Evolutionary conservation across 2,329 filamentous ascomycete genomes (phyloP).

Genomic region (Stachybotrys chartarum): DNA sequence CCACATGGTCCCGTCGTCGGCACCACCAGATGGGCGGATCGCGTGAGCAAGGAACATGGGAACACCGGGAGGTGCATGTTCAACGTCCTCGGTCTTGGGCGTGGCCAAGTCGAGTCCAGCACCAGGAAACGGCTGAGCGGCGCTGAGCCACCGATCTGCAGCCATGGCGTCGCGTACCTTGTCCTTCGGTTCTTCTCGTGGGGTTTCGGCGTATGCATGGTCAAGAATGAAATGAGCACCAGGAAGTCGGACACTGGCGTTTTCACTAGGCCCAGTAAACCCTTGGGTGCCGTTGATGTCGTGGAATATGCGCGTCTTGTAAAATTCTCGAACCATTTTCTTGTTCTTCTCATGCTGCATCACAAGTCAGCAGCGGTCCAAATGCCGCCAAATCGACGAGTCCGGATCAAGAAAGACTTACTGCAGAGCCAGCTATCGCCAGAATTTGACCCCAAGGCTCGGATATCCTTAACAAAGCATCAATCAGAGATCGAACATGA

Average conservation of each 20-base stretch:
- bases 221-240: constrained; percentile 19
- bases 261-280: neutral
- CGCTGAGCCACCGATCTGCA: constrained; percentile 12
- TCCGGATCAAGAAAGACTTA: neutral
- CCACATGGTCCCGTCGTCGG: constrained; percentile 8
- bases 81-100: constrained; percentile 8
- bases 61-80: constrained; percentile 16
- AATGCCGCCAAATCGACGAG: neutral
- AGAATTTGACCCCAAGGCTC: constrained; percentile 23
- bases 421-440: constrained; percentile 1
- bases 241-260: constrained; percentile 9
- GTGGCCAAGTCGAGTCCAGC: neutral
- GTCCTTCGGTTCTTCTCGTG: constrained; percentile 11
- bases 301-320: constrained; percentile 18
- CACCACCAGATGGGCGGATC: constrained; percentile 9
- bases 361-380: constrained; percentile 1
- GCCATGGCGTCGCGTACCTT: constrained; percentile 11
- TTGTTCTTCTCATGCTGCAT: constrained; percentile 20
- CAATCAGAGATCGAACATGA: constrained; percentile 23
- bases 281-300: constrained; percentile 9
- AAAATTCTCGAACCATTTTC: constrained; percentile 21
- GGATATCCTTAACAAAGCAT: constrained; percentile 24
- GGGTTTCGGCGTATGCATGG: constrained; percentile 10
- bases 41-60: constrained; percentile 19
- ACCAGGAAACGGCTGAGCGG: constrained; percentile 2